These are phyloP conservation scores for Allantophomopsis cytisporea DNA, from an alignment of 2,329 filamentous ascomycete species.

Conservation along the genomic window DNA sequence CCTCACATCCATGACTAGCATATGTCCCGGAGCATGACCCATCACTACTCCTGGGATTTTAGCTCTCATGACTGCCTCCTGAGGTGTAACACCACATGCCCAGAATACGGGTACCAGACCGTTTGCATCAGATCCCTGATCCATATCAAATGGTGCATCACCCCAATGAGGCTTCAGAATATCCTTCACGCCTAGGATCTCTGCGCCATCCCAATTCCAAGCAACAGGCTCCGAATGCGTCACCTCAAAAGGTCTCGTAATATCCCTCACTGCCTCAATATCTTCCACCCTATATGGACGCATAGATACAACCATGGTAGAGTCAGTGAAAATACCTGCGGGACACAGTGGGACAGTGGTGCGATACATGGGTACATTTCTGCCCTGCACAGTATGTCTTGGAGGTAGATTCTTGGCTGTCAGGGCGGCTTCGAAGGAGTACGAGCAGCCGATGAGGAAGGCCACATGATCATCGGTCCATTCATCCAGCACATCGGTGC, in stretches of 20 bases:
- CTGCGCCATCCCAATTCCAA: constrained; percentile 47
- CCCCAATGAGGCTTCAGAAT: constrained; percentile 42
- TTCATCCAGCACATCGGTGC: constrained; percentile 28
- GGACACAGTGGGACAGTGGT: constrained; percentile 41
- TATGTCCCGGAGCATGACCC: constrained; percentile 47
- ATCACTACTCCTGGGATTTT: constrained; percentile 39
- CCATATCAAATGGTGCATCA: constrained; percentile 24
- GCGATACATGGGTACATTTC: constrained; percentile 48
- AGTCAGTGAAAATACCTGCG: constrained; percentile 40
- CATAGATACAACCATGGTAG: constrained; percentile 50
- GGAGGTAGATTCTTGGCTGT: constrained; percentile 32
- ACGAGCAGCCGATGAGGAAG: constrained; percentile 51
- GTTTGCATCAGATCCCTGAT: constrained; percentile 21
- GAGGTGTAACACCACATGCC: constrained; percentile 54
- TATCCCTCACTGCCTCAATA: constrained; percentile 34
- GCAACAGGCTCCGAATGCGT: constrained; percentile 53
- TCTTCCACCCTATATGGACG: constrained; percentile 36
- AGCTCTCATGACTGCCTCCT: constrained; percentile 46
- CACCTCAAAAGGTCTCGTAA: constrained; percentile 37
- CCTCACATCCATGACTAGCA: constrained; percentile 41
- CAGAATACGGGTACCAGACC: constrained; percentile 40
- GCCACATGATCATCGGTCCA: constrained; percentile 47
- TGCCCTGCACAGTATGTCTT: constrained; percentile 29
- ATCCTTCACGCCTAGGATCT: constrained; percentile 37
- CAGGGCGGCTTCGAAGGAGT: constrained; percentile 47